Percentiles rank a stretch among this genome's conserved stretches.
These are phyloP conservation scores for Clonostachys byssicola DNA, from an alignment of 2,329 filamentous ascomycete species.

Conservation along the genomic window DNA sequence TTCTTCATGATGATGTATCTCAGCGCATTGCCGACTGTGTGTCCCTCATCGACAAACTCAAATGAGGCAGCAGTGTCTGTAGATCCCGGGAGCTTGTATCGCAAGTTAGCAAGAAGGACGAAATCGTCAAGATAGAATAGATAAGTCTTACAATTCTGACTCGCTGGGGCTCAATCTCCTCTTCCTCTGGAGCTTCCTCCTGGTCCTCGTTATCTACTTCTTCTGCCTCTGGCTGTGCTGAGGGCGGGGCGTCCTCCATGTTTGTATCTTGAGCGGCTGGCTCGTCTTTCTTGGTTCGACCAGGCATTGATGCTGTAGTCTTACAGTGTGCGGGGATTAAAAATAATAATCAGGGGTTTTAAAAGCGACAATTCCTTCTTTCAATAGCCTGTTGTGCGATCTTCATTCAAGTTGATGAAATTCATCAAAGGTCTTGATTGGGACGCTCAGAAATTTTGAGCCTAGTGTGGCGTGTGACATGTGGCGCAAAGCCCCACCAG, in stretches of 20 bases:
- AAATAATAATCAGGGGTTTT: too few relatives aligned
- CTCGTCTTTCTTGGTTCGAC: conserved; percentile 28
- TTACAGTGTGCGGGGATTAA: neutral
- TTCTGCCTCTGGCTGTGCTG: conserved; percentile 21
- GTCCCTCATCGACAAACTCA: conserved; percentile 89
- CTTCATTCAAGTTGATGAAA: neutral
- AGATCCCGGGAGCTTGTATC: conserved; percentile 74
- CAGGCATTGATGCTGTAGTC: conserved; percentile 25
- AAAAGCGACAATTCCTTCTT: too few relatives aligned
- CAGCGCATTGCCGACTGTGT: conserved; percentile 91
- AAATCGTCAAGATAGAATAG: neutral
- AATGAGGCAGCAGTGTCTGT: conserved; percentile 89
- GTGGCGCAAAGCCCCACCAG: too few relatives aligned
- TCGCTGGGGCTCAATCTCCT: conserved; percentile 46
- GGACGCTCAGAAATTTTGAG: conserved; percentile 7
- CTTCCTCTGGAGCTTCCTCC: conserved; percentile 37
- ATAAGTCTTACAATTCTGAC: conserved; percentile 53
- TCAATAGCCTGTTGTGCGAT: too few relatives aligned
- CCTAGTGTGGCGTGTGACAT: too few relatives aligned
- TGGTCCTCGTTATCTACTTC: conserved; percentile 19
- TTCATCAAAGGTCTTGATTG: neutral
- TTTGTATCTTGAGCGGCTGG: conserved; percentile 21
- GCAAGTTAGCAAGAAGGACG: conserved; percentile 1
- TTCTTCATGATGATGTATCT: conserved; percentile 99
- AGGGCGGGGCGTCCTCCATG: conserved; percentile 41